These are phyloP conservation scores for Cystoderma amianthinum DNA, from an alignment of 768 basidiomycete species.

Conservation along the genomic window DNA sequence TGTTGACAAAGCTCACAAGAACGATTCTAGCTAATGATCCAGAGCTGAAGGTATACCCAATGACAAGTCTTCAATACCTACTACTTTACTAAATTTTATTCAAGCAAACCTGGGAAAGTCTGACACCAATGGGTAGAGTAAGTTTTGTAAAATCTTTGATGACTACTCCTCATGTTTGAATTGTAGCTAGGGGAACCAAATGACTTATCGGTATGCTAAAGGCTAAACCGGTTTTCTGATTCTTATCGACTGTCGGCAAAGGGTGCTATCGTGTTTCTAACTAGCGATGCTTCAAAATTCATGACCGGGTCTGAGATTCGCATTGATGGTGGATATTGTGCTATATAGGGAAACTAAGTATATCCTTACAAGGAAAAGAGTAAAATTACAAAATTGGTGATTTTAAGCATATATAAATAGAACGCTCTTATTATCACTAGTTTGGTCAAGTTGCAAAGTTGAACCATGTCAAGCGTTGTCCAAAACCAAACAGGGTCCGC, in stretches of 20 bases:
- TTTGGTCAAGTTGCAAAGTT: not conserved
- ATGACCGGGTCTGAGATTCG: conserved; percentile 84
- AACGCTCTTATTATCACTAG: not conserved
- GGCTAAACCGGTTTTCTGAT: not conserved
- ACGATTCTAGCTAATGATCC: conserved; percentile 71
- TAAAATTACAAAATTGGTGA: not conserved
- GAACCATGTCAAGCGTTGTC: conserved; percentile 3
- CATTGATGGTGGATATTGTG: conserved; percentile 88
- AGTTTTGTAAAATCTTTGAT: conserved; percentile 18
- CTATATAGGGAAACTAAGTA: conserved; percentile 46
- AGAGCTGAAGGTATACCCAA: conserved; percentile 43
- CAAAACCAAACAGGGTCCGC: conserved; percentile 9
- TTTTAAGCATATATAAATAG: not conserved
- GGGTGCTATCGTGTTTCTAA: conserved; percentile 87
- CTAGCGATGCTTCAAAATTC: conserved; percentile 85
- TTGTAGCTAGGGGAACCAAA: conserved; percentile 85
- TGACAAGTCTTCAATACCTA: not conserved
- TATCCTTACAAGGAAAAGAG: too few species aligned
- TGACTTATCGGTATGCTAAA: conserved; percentile 64
- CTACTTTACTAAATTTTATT: conserved; percentile 1
- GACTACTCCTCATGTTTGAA: conserved; percentile 6
- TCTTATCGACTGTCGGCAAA: conserved; percentile 15
- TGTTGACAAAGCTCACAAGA: conserved; percentile 84
- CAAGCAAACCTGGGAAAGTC: conserved; percentile 75
- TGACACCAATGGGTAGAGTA: conserved; percentile 85